A percentile compares a stretch with the other conserved stretches of the same genome.
Evolutionary conservation across 2,329 filamentous ascomycete genomes (phyloP).

Genomic region (Phialocephala subalpina): DNA sequence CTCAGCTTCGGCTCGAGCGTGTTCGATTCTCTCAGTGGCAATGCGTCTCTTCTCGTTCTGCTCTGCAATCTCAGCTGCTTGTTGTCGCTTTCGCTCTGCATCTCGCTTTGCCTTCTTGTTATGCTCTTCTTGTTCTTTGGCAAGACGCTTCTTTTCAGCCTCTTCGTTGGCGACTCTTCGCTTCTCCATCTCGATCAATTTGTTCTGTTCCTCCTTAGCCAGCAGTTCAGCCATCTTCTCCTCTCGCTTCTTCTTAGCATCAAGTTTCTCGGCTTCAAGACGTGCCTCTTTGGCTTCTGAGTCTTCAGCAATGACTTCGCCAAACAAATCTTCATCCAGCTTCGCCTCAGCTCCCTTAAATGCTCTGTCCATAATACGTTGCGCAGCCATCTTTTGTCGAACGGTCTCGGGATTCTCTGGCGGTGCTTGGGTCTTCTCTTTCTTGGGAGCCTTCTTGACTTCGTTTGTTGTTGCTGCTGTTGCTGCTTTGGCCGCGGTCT

Average conservation of each 20-base stretch:
- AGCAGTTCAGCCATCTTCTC: constrained; percentile 6
- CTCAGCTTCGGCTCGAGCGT: constrained; percentile 12
- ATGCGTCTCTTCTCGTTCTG: constrained; percentile 13
- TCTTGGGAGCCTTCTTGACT: background rate
- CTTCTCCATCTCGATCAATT: constrained; percentile 6
- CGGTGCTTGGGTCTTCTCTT: constrained; percentile 12
- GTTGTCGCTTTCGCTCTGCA: constrained; percentile 16
- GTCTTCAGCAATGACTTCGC: constrained; percentile 30
- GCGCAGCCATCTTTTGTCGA: constrained; percentile 29
- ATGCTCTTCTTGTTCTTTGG: constrained; percentile 16
- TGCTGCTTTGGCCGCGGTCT: constrained; percentile 43
- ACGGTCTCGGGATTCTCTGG: constrained; percentile 9
- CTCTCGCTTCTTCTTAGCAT: constrained; percentile 15
- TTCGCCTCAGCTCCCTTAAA: constrained; percentile 16
- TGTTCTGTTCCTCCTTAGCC: constrained; percentile 12
- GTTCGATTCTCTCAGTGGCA: constrained; percentile 11
- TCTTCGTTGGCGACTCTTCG: constrained; percentile 12
- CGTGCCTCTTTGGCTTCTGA: constrained; percentile 19
- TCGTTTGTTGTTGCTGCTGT: background rate
- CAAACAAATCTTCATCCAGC: constrained; percentile 32
- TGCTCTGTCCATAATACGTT: constrained; percentile 31
- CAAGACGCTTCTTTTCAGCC: background rate
- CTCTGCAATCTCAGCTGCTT: constrained; percentile 19
- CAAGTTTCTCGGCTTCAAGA: constrained; percentile 16
- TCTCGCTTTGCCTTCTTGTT: constrained; percentile 20